Base-by-base conservation (phyloP, 805 yeast species). In the Sugiyamaella smithiae region DNA sequence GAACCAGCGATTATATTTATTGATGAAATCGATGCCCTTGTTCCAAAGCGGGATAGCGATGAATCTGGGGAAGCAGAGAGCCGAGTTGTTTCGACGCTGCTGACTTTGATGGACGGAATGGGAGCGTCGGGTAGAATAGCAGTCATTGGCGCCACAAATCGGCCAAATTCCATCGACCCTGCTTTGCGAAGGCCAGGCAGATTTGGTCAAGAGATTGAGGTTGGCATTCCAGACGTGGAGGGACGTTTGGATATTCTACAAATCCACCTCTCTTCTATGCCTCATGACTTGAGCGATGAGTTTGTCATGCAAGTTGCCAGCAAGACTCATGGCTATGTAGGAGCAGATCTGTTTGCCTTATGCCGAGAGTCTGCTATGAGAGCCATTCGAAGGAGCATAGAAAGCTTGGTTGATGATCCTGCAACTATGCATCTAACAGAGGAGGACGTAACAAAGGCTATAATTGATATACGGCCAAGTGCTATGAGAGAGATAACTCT, bases 31-130 rank as follows among this genome's bases (percentile, higher is more conserved):
- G 99, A 93, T 65, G 87, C 97, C 0, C 65, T 93, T 32, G 95
- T 88, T 0, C 99, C 99, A 3, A 81, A 78, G 55, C 72, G 97
- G 48, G 82, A 81, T 43, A 78, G 80, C 51, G 97, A 90, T 59
- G 97, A 88, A 49, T 74, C 89, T 1, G 93, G 95, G 0, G 97
- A 91, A 62, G 85, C 89, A 0, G 98, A 93, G 62, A 78, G 86
- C 38, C 69, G 99, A 53, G 89, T 93, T 1, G 95, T 91, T 22
- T 93, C 97, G 0, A 89, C 97, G 0, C 65, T 93, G 33, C 69
- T 88, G 48, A 87, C 95, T 0, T 77, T 93, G 59, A 93, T 93
- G 99, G 99, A 93, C 67, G 99, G 99, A 75, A 91, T 93, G 98
- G 90, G 91, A 70, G 95, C 97, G 11, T 83, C 97, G 71, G 87